These are phyloP conservation scores for Chaetomiaceae sp. DNA, from an alignment of 2,329 filamentous ascomycete genomes.

Conservation along the genomic window DNA sequence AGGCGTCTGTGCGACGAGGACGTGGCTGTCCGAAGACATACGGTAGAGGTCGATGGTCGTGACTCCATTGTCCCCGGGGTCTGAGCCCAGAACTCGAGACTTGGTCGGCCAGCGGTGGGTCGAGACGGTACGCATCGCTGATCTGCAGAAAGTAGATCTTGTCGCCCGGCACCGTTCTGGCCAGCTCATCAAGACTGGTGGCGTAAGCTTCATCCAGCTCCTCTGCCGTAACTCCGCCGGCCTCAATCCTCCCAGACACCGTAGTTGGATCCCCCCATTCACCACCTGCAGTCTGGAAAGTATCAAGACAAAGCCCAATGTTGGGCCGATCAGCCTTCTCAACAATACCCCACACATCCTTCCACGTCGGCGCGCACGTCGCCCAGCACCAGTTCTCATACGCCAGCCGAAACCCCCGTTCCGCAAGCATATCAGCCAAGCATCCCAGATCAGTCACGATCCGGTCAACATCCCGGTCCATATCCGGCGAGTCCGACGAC, in stretches of 20 bases:
- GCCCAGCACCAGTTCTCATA: slow-evolving; percentile 86
- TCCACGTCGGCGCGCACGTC: slow-evolving; percentile 64
- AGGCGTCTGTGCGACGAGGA: too few relatives aligned
- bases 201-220: slow-evolving; percentile 48
- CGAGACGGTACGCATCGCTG: slow-evolving; percentile 65
- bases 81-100: slow-evolving; percentile 46
- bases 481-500: slow-evolving; percentile 58
- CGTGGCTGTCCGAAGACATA: slow-evolving; percentile 30
- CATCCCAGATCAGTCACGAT: slow-evolving; percentile 59
- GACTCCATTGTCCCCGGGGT: slow-evolving; percentile 65
- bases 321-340: slow-evolving; percentile 58
- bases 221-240: slow-evolving; percentile 33
- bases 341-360: slow-evolving; percentile 65
- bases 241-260: slow-evolving; percentile 52
- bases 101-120: slow-evolving; percentile 48
- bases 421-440: slow-evolving; percentile 57
- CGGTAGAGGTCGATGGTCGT: slow-evolving; percentile 63
- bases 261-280: slow-evolving; percentile 72
- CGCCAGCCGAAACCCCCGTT: slow-evolving; percentile 56
- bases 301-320: slow-evolving; percentile 70
- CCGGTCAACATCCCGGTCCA: slow-evolving; percentile 44
- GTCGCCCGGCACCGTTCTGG: slow-evolving; percentile 53
- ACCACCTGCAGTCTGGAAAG: slow-evolving; percentile 68
- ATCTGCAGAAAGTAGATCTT: slow-evolving; percentile 75
- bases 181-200: slow-evolving; percentile 52